Conservation (phyloP, 352 stramenopile species). For the Pythium scleroteichum region DNA sequence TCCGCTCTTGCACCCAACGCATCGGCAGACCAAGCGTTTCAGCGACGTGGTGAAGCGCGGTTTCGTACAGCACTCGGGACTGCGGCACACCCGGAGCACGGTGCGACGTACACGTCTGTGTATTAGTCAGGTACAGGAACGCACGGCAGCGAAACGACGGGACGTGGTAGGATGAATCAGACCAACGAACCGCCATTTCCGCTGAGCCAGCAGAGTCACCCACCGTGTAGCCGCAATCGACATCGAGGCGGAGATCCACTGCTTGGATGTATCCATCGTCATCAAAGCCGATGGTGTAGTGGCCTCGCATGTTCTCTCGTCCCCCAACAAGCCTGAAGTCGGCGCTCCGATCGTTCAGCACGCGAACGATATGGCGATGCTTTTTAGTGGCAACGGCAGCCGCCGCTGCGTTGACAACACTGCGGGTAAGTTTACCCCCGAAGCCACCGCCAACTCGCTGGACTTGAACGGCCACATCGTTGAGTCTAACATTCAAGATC, state of each 20-base stretch:
- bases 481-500: slow-evolving; percentile 30
- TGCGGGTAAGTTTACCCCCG: slow-evolving; percentile 48
- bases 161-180: slow-evolving; percentile 43
- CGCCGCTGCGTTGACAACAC: slow-evolving; percentile 34
- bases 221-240: slow-evolving; percentile 30
- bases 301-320: slow-evolving; percentile 35
- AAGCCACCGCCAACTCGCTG: slow-evolving; percentile 48
- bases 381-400: slow-evolving; percentile 41
- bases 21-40: slow-evolving; percentile 30
- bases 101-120: slow-evolving; percentile 42
- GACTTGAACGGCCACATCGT: slow-evolving; percentile 38
- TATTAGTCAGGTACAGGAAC: slow-evolving; percentile 51
- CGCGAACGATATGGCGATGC: slow-evolving; percentile 29
- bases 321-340: slow-evolving; percentile 46
- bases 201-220: slow-evolving; percentile 28
- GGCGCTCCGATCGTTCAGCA: slow-evolving; percentile 43
- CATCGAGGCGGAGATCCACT: slow-evolving; percentile 30
- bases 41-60: slow-evolving; percentile 42
- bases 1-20: slow-evolving; percentile 38
- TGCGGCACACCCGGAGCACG: slow-evolving; percentile 47
- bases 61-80: slow-evolving; percentile 37
- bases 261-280: slow-evolving; percentile 36
- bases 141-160: slow-evolving; percentile 31
- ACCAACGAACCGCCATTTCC: slow-evolving; percentile 43
- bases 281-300: slow-evolving; percentile 42